Evolutionary conservation across 2,329 filamentous ascomycete genomes (phyloP).

Genomic region (Orbilia blumenaviensis): DNA sequence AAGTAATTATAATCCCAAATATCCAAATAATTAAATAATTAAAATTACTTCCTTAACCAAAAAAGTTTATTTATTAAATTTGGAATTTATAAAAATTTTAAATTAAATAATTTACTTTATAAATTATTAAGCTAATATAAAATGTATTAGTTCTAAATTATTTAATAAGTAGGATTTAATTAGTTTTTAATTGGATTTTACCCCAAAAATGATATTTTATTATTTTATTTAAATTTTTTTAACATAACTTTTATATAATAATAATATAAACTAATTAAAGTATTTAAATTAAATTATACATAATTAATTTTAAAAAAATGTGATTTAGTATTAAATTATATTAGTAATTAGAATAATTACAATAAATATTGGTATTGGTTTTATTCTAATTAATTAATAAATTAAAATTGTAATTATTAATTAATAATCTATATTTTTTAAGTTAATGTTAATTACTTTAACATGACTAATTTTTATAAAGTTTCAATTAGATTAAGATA

Average conservation of each 20-base stretch:
- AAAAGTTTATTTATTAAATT: neutral
- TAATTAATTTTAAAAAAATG: neutral
- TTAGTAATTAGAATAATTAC: neutral
- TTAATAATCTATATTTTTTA: neutral
- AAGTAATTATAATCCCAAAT: neutral
- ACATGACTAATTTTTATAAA: neutral
- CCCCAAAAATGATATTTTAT: neutral
- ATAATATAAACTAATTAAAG: neutral
- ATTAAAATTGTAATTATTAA: neutral
- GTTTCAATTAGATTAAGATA: neutral
- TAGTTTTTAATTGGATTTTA: neutral
- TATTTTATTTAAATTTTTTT: slow-evolving; percentile 60
- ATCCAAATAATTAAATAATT: slow-evolving; percentile 55
- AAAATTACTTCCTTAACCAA: slow-evolving; percentile 61
- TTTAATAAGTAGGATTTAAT: neutral
- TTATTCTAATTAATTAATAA: neutral
- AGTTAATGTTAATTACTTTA: neutral
- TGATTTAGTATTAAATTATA: neutral
- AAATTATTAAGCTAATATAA: neutral
- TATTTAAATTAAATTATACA: neutral
- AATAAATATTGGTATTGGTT: neutral
- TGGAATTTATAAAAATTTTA: neutral
- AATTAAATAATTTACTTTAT: neutral
- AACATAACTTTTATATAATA: slow-evolving; percentile 64
- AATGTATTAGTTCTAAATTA: neutral